Base-by-base conservation (phyloP, 108 stramenopile genomes). In the Cyclotella sp. region DNA sequence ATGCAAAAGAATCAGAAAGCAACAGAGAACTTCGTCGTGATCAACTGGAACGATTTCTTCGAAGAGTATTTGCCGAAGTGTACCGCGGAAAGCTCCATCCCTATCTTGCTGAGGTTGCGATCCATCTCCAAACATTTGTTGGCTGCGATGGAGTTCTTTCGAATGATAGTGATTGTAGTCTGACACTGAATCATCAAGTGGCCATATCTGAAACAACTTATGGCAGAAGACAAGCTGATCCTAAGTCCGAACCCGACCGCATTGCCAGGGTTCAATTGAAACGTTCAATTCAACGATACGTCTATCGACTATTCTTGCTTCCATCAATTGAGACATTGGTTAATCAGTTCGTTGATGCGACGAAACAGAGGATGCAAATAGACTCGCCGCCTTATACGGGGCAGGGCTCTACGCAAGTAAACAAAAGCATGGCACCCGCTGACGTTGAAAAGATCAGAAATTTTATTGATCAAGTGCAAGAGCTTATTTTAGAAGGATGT, bases 61-160 rank as follows among this genome's bases (percentile, higher is more conserved):
- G 89, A 30, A 57, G 57, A 45, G 82, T 91, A 8, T 87, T 89
- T 51, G 73, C 82, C 29, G 62, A 81, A 30, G 76, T 93, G 18
- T 95, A 95, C 68, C 83, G 77, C 10, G 72, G 84, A 16, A 67
- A 70, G 18, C 76, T 95, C 0, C 76, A 92, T 44, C 85, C 92
- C 0, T 78, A 77, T 43, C 65, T 89, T 12, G 87, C 84, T 0
- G 92, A 95, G 68, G 79, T 93, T 41, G 87, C 91, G 9, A 67
- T 91, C 28, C 90, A 92, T 79, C 80, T 95, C 13, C 95, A 95
- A 78, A 88, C 88, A n/a, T 95, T 95, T 75, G 72, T 95, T 24
- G 92, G 94, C 0, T 90, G 89, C 63, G 89, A 88, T 44, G 68
- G 75, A 43, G 68, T 77, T 18, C 70, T 80, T 42, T 51, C 49